Conservation (phyloP, 2,329 filamentous ascomycete species). For the Verticillium longisporum region DNA sequence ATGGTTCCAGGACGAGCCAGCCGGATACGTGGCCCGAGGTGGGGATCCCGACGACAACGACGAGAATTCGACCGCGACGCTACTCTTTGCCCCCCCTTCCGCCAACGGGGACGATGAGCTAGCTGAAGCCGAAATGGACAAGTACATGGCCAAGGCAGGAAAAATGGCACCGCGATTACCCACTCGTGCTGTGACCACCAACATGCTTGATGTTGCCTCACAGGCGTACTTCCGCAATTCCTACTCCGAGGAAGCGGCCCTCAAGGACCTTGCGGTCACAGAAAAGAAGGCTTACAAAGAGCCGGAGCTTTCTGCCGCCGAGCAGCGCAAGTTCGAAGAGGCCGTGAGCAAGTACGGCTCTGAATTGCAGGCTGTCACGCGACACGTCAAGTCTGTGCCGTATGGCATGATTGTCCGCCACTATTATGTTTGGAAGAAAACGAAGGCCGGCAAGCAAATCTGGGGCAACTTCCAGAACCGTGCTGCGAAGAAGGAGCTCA, state of each 20-base stretch:
- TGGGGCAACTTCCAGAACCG: constrained; percentile 86
- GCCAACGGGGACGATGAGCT: constrained; percentile 57
- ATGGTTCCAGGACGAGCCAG: constrained; percentile 88
- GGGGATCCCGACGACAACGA: constrained; percentile 69
- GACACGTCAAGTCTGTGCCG: constrained; percentile 76
- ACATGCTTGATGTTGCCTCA: constrained; percentile 79
- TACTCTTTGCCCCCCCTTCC: constrained; percentile 72
- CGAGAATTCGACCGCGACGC: constrained; percentile 64
- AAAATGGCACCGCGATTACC: constrained; percentile 58
- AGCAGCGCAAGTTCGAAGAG: constrained; percentile 88
- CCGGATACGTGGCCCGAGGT: constrained; percentile 78
- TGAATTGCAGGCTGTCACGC: constrained; percentile 75
- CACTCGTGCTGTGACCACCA: constrained; percentile 72
- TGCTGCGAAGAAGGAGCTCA: constrained; percentile 83
- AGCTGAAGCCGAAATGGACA: constrained; percentile 44
- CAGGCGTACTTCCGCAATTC: constrained; percentile 64
- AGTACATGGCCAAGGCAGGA: constrained; percentile 68
- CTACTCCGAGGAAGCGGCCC: constrained; percentile 64
- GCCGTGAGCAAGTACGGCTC: constrained; percentile 86
- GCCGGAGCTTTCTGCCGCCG: constrained; percentile 68
- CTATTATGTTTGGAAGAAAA: constrained; percentile 99
- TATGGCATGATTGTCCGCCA: constrained; percentile 80
- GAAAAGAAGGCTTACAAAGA: constrained; percentile 74
- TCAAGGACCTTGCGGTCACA: constrained; percentile 61
- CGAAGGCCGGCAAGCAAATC: constrained; percentile 72